Conservation (phyloP, 83 land plant species). For the Larix sibirica region DNA sequence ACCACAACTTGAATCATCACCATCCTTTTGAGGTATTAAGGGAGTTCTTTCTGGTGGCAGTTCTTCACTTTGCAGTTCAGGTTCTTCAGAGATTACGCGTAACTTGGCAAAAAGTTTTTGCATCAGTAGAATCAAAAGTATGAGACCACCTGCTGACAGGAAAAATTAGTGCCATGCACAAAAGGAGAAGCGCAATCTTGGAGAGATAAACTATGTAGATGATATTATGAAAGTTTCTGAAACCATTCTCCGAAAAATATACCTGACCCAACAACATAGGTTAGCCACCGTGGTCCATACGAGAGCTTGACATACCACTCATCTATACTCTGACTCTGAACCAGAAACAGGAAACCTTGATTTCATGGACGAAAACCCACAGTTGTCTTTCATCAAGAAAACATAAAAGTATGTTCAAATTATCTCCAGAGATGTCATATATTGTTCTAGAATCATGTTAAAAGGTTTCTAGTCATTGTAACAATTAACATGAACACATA, state of each 20-base stretch:
- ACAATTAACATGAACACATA: too few species aligned
- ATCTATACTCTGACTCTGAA: constrained; percentile 18
- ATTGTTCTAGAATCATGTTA: background rate
- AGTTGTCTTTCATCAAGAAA: background rate
- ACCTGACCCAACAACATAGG: constrained; percentile 61
- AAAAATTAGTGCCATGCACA: constrained; percentile 2
- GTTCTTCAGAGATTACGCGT: constrained; percentile 2
- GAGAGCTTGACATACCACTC: constrained; percentile 45
- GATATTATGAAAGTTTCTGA: background rate
- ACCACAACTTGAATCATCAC: constrained; percentile 51
- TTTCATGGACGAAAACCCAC: background rate
- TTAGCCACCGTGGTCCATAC: constrained; percentile 64
- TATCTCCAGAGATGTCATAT: background rate
- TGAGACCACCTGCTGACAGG: constrained; percentile 38
- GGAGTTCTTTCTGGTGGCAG: constrained; percentile 32
- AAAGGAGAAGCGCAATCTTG: constrained; percentile 8
- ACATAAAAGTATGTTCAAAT: background rate
- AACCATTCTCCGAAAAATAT: background rate
- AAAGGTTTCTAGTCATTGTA: background rate
- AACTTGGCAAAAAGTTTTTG: constrained; percentile 25
- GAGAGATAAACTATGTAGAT: constrained; percentile 11
- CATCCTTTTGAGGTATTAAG: constrained; percentile 45
- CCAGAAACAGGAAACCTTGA: background rate
- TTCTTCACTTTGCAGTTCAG: constrained; percentile 18
- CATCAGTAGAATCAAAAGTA: constrained; percentile 26